Evolutionary conservation across 805 yeast genomes (phyloP).

Genomic region (Phaffomyces antillensis): DNA sequence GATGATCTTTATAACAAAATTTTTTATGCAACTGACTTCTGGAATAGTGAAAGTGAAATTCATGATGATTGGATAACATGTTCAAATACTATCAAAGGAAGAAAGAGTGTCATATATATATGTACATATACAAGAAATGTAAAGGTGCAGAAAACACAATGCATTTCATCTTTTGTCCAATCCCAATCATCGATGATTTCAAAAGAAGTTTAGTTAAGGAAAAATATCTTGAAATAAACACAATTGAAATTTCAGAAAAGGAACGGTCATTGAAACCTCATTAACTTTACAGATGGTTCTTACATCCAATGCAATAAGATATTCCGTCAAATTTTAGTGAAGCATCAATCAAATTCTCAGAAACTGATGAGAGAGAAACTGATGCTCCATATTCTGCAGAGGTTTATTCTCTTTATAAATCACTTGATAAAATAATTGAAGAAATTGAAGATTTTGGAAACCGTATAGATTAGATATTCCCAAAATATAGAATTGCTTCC

Average conservation of each 20-base stretch:
- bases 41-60: constrained; percentile 20
- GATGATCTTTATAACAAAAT: background rate
- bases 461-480: constrained; percentile 11
- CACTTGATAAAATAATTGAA: constrained; percentile 35
- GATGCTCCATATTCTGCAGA: constrained; percentile 85
- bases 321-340: too few relatives aligned
- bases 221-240: constrained; percentile 1
- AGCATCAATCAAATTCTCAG: too few relatives aligned
- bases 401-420: constrained; percentile 55
- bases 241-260: background rate
- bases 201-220: background rate
- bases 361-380: constrained; percentile 40
- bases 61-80: constrained; percentile 29
- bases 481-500: constrained; percentile 41
- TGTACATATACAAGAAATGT: constrained; percentile 41
- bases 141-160: constrained; percentile 11
- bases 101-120: constrained; percentile 27
- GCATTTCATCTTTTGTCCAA: constrained; percentile 3
- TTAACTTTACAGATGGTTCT: constrained; percentile 76
- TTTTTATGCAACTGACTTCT: constrained; percentile 29
- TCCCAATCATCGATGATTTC: background rate
- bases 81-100: constrained; percentile 22
- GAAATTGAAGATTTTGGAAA: constrained; percentile 25
- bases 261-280: constrained; percentile 5
- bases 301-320: constrained; percentile 1